Evolutionary conservation across 306 rosid species (phyloP).

Genomic region (Prunus mume): DNA sequence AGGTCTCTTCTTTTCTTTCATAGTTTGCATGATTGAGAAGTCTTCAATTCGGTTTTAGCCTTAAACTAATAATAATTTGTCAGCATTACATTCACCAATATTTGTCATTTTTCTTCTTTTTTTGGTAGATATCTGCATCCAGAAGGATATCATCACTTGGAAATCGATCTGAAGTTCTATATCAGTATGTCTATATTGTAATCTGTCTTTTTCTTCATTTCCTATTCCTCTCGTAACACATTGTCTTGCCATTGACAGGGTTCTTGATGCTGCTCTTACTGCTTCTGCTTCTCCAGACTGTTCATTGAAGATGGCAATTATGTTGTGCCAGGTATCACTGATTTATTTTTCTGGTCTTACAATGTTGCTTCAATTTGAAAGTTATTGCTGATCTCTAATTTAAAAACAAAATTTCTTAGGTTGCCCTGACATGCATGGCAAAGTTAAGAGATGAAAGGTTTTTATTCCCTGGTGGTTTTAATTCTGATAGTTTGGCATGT

Average conservation of each 20-base stretch:
- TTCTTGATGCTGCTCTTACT: conserved; percentile 76
- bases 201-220: conserved; percentile 8
- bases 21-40: background rate
- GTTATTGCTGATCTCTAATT: conserved; percentile 10
- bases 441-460: conserved; percentile 94
- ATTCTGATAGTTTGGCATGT: conserved; percentile 71
- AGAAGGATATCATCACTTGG: conserved; percentile 81
- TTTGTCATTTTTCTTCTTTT: background rate
- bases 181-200: conserved; percentile 58
- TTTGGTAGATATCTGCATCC: conserved; percentile 69
- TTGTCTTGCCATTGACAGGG: conserved; percentile 42
- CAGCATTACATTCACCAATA: conserved; percentile 21
- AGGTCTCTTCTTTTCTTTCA: conserved; percentile 49
- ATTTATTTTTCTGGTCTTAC: conserved; percentile 1
- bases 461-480: conserved; percentile 66
- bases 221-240: conserved; percentile 15
- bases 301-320: conserved; percentile 89
- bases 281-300: conserved; percentile 97
- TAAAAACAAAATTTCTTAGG: conserved; percentile 43
- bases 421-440: conserved; percentile 95
- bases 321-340: conserved; percentile 70
- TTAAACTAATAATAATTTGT: background rate
- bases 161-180: conserved; percentile 77
- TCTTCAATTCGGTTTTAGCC: background rate
- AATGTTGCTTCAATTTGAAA: conserved; percentile 12